A percentile compares a stretch with the other conserved stretches of the same genome.
phyloP scores from a whole-genome alignment of 345 rosid species.

The Angophora floribunda region DNA sequence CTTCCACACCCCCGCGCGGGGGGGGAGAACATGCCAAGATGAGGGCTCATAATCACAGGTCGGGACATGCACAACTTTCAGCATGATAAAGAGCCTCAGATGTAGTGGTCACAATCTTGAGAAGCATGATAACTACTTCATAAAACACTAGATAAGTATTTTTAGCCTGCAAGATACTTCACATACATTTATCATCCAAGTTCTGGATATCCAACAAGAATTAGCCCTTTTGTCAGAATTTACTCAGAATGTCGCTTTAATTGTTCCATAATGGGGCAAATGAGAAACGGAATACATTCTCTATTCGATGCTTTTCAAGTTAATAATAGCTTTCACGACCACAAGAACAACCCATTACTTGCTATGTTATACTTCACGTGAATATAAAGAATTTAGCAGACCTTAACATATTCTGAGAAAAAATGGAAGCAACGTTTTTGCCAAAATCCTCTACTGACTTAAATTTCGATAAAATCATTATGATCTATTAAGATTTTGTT shows the following conservation, averaged over 20 bases:
- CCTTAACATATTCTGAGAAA: not conserved
- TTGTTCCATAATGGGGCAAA: not conserved
- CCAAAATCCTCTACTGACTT: not conserved
- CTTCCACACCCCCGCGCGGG: not conserved
- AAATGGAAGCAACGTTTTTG: not conserved
- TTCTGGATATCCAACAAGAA: not conserved
- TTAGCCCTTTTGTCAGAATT: not conserved
- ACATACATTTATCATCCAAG: not conserved
- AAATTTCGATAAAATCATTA: not conserved
- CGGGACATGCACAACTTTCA: not conserved
- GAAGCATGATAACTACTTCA: not conserved
- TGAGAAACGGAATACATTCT: not conserved
- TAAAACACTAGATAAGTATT: not conserved
- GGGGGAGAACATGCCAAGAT: not conserved
- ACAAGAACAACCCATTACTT: not conserved
- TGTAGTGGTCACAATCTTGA: not conserved
- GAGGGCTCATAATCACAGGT: not conserved
- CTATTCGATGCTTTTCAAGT: not conserved
- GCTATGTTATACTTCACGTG: not conserved
- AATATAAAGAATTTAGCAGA: not conserved
- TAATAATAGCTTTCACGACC: not conserved
- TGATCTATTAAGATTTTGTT: not conserved
- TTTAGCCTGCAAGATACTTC: not conserved
- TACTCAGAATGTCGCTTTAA: not conserved
- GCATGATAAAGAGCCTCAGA: not conserved